Conservation (phyloP, 371 early-diverging fungal genomes). For the Basidiobolus meristosporus region DNA sequence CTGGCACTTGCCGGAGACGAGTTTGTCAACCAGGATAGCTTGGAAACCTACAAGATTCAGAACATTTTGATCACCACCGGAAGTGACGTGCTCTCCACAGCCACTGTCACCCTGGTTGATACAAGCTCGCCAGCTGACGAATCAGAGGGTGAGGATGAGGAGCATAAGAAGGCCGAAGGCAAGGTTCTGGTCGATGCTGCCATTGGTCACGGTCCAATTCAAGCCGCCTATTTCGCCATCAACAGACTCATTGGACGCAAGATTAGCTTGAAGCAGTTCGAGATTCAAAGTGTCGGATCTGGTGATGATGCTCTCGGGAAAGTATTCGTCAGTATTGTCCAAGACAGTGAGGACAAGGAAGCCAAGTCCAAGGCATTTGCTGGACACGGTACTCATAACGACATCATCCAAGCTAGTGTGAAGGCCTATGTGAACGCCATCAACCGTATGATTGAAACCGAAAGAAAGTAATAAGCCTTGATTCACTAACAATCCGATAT, state of each 20-base stretch:
- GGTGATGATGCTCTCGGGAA: slow-evolving; percentile 75
- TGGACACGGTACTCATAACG: slow-evolving; percentile 59
- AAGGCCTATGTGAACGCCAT: slow-evolving; percentile 73
- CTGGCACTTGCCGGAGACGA: slow-evolving; percentile 64
- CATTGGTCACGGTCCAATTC: slow-evolving; percentile 60
- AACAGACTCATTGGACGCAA: slow-evolving; percentile 49
- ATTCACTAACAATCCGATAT: too few species aligned
- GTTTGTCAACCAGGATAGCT: slow-evolving; percentile 9
- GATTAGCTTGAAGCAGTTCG: slow-evolving; percentile 40
- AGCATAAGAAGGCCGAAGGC: slow-evolving; percentile 9
- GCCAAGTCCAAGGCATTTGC: slow-evolving; percentile 29
- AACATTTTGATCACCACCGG: background rate
- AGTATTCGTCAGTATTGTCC: slow-evolving; percentile 52
- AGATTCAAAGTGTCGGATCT: slow-evolving; percentile 66
- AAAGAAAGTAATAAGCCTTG: too few species aligned
- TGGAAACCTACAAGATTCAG: slow-evolving; percentile 1
- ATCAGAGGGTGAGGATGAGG: background rate
- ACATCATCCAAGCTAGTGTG: slow-evolving; percentile 67
- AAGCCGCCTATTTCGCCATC: slow-evolving; percentile 67
- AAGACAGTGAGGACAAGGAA: slow-evolving; percentile 1
- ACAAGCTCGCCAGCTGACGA: background rate
- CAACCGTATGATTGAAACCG: slow-evolving; percentile 24
- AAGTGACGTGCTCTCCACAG: slow-evolving; percentile 11
- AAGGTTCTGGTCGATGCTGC: slow-evolving; percentile 46
- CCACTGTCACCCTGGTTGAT: slow-evolving; percentile 58